These are phyloP conservation scores for Cystobasidium onofrii DNA, from an alignment of 768 basidiomycete species.

Conservation along the genomic window DNA sequence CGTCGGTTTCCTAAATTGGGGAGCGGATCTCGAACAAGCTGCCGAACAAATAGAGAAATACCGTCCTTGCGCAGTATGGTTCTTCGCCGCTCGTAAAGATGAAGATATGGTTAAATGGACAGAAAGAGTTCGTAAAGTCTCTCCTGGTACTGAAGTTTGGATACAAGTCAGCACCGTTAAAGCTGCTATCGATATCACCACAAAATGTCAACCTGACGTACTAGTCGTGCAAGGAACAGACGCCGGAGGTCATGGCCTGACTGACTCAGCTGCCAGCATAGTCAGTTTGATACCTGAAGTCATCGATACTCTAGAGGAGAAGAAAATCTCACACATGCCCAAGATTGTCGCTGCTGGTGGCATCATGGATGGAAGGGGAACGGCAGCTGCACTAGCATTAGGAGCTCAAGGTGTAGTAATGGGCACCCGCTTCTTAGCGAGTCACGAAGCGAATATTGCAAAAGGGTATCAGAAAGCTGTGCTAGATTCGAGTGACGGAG, in stretches of 20 bases:
- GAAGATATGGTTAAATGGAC: conserved; percentile 15
- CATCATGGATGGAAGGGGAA: conserved; percentile 10
- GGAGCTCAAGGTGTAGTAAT: conserved; percentile 22
- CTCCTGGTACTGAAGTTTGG: conserved; percentile 11
- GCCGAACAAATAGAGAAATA: neutral
- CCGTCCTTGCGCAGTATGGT: conserved; percentile 15
- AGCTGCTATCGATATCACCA: neutral
- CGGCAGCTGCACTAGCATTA: conserved; percentile 3
- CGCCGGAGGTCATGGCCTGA: conserved; percentile 21
- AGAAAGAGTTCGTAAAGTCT: neutral
- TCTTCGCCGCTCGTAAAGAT: conserved; percentile 13
- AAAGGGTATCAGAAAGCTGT: conserved; percentile 20
- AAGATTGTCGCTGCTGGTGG: conserved; percentile 13
- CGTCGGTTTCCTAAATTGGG: conserved; percentile 19
- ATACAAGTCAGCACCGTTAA: conserved; percentile 23
- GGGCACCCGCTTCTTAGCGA: conserved; percentile 12
- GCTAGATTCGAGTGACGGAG: conserved; percentile 3
- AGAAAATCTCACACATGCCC: neutral
- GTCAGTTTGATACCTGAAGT: conserved; percentile 5
- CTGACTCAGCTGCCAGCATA: conserved; percentile 1
- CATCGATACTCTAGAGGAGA: neutral
- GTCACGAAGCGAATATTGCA: conserved; percentile 16
- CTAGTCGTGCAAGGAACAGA: conserved; percentile 26
- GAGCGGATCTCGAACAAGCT: conserved; percentile 7
- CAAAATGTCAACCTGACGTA: conserved; percentile 3